These are phyloP conservation scores for Candida endomychidarum DNA, from an alignment of 805 yeast species.

Conservation along the genomic window DNA sequence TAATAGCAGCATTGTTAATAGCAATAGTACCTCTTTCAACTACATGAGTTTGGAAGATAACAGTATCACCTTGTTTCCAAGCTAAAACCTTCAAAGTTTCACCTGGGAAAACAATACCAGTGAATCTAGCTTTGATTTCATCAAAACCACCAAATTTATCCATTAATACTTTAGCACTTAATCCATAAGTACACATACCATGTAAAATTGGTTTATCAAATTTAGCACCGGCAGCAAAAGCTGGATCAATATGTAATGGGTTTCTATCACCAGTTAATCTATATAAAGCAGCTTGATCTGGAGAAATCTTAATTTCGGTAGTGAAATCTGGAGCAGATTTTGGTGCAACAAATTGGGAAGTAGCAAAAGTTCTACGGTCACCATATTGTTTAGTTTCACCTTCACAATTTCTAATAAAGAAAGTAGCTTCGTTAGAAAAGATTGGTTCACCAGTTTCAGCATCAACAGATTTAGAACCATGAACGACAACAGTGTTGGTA, in stretches of 20 bases:
- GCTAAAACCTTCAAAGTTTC: constrained; percentile 78
- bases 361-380: constrained; percentile 59
- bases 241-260: constrained; percentile 94
- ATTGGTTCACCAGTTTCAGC: constrained; percentile 63
- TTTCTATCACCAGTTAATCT: constrained; percentile 92
- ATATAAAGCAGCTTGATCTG: constrained; percentile 84
- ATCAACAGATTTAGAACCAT: constrained; percentile 70
- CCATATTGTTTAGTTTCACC: constrained; percentile 49
- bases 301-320: constrained; percentile 53
- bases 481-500: constrained; percentile 76
- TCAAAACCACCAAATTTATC: constrained; percentile 80
- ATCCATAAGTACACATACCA: constrained; percentile 87
- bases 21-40: constrained; percentile 77
- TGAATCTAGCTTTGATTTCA: constrained; percentile 87
- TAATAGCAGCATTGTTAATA: constrained; percentile 84
- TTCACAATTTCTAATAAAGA: constrained; percentile 76
- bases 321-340: constrained; percentile 65
- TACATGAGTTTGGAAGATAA: constrained; percentile 78
- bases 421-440: constrained; percentile 80
- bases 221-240: constrained; percentile 82
- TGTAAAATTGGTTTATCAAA: constrained; percentile 87
- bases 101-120: constrained; percentile 93
- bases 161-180: constrained; percentile 68
- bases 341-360: constrained; percentile 64
- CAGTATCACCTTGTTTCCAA: constrained; percentile 75